Percentiles rank a stretch among this genome's conserved stretches.
These are phyloP conservation scores for Sarcodon aspratus DNA, from an alignment of 768 basidiomycete genomes.

Conservation along the genomic window DNA sequence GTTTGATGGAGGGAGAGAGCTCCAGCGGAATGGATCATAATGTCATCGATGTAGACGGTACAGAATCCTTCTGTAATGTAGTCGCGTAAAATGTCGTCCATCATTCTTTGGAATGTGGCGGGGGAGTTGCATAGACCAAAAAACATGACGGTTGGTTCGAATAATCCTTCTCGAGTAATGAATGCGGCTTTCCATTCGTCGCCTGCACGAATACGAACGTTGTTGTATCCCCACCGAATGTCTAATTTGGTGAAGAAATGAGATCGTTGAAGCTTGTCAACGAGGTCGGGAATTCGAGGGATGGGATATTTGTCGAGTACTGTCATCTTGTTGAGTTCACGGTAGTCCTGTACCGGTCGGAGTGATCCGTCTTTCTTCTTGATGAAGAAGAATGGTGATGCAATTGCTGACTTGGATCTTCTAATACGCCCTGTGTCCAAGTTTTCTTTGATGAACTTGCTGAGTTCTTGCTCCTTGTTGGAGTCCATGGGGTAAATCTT, in stretches of 20 bases:
- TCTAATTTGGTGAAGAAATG: conserved; percentile 13
- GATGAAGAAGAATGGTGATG: conserved; percentile 18
- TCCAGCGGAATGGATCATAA: conserved; percentile 26
- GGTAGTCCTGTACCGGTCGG: conserved; percentile 21
- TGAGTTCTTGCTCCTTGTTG: not conserved
- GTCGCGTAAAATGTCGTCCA: conserved; percentile 17
- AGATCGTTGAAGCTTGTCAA: conserved; percentile 6
- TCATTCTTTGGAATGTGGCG: conserved; percentile 21
- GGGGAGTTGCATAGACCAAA: conserved; percentile 23
- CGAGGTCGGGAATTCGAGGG: conserved; percentile 7
- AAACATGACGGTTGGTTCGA: conserved; percentile 26
- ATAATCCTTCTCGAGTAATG: conserved; percentile 20
- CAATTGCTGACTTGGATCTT: conserved; percentile 10
- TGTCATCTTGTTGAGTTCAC: conserved; percentile 8
- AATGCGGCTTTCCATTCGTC: conserved; percentile 31
- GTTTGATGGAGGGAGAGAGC: conserved; percentile 7
- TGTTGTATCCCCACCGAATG: conserved; percentile 17
- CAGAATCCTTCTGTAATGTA: conserved; percentile 16
- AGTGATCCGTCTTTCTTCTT: conserved; percentile 24
- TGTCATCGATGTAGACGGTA: conserved; percentile 31
- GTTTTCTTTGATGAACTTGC: conserved; percentile 13
- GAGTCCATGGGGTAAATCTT: too few species aligned
- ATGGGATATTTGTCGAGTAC: conserved; percentile 9
- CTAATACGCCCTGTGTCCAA: conserved; percentile 5
- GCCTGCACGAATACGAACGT: conserved; percentile 22